These are phyloP conservation scores for Eucalyptus coolabah DNA, from an alignment of 345 rosid genomes.

Conservation along the genomic window DNA sequence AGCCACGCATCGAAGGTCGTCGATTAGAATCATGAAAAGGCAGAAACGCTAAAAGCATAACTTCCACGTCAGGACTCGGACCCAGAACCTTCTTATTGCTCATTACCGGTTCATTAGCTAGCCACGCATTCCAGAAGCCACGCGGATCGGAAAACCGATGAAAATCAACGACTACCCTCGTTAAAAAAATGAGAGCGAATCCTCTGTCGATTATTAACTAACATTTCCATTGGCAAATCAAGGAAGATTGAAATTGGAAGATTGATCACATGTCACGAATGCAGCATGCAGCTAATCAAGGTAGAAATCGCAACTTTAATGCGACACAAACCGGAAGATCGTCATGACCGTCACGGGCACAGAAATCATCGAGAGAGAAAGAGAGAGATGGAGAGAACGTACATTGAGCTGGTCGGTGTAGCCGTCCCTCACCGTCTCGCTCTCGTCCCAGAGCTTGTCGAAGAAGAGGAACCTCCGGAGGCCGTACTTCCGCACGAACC, in stretches of 20 bases:
- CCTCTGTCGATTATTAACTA: neutral
- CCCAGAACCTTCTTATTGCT: neutral
- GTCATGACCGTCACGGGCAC: neutral
- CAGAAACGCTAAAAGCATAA: neutral
- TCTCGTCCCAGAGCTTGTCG: slow-evolving; percentile 85
- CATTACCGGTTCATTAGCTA: neutral
- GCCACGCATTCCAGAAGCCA: neutral
- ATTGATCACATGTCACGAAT: neutral
- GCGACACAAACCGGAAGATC: neutral
- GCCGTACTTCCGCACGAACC: slow-evolving; percentile 56
- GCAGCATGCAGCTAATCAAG: neutral
- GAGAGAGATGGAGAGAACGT: neutral
- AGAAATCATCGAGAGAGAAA: neutral
- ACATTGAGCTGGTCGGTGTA: slow-evolving; percentile 84
- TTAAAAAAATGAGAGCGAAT: neutral
- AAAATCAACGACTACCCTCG: neutral
- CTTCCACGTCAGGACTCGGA: neutral
- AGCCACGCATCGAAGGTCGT: neutral
- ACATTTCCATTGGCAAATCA: neutral
- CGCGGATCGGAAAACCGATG: neutral
- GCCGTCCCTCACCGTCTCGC: slow-evolving; percentile 60
- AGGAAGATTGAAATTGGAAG: neutral
- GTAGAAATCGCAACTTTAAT: neutral
- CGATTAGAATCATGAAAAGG: neutral
- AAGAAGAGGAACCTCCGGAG: slow-evolving; percentile 72